A percentile compares a stretch with the other conserved stretches of the same genome.
phyloP scores from a whole-genome alignment of 306 rosid genomes.

The Mucuna pruriens region DNA sequence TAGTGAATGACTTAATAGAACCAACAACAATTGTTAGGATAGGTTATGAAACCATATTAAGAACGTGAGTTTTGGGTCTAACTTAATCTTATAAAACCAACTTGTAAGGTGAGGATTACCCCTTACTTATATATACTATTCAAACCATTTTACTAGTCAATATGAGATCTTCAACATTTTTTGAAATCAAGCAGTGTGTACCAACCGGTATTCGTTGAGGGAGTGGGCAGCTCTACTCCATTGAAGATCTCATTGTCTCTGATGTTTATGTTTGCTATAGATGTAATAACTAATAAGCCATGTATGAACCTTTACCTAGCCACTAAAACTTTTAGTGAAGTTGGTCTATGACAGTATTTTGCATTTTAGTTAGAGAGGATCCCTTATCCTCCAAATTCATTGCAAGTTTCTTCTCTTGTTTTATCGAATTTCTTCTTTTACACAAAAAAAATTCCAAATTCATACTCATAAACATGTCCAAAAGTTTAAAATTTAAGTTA shows the following conservation, averaged over 20 bases:
- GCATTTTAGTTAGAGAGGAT: not conserved
- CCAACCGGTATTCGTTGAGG: not conserved
- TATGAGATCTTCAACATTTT: no score
- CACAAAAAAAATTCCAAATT: not conserved
- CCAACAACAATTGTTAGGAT: no score
- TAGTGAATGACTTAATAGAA: no score
- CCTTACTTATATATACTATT: no score
- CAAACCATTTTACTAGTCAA: no score
- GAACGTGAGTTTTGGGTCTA: no score
- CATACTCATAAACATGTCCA: not conserved
- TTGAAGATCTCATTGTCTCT: not conserved
- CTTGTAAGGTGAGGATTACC: no score
- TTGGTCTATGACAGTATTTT: not conserved
- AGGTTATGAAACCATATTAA: no score
- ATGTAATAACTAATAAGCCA: not conserved
- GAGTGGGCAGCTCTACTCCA: not conserved
- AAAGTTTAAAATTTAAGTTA: not conserved
- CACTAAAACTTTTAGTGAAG: no score
- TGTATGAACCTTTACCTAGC: not conserved
- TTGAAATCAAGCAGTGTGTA: not conserved
- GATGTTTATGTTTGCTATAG: not conserved
- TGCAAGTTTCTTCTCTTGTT: not conserved
- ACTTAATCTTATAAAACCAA: no score
- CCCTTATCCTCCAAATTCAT: not conserved
- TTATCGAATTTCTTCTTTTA: no score